Conservation (phyloP, 495 filamentous ascomycete genomes). For the Xylaria longipes region DNA sequence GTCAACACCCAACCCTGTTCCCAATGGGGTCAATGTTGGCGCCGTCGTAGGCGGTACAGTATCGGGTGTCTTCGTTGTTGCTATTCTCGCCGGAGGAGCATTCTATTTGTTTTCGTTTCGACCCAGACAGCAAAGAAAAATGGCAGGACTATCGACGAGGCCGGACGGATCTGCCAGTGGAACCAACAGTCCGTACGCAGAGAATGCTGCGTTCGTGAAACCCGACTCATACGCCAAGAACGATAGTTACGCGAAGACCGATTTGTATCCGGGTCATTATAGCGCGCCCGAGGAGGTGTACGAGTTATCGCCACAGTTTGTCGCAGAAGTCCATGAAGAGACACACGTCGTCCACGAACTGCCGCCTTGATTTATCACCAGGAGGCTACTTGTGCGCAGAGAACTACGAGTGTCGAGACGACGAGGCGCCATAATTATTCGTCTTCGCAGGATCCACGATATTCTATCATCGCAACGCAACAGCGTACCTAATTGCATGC, state of each 20-base stretch:
- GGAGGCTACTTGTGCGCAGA: neutral
- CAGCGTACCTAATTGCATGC: neutral
- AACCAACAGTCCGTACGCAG: neutral
- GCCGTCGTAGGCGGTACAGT: constrained; percentile 18
- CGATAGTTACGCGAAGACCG: neutral
- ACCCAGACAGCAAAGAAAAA: constrained; percentile 1
- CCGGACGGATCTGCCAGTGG: neutral
- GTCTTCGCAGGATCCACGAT: neutral
- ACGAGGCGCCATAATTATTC: neutral
- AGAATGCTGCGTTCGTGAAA: neutral
- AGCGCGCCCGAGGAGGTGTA: neutral
- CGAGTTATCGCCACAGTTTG: constrained; percentile 22
- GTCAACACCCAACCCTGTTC: neutral
- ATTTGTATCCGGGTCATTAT: neutral
- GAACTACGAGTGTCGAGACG: neutral
- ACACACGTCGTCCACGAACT: constrained; percentile 12
- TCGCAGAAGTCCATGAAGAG: constrained; percentile 21
- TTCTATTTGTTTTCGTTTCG: constrained; percentile 22
- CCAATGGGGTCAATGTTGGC: constrained; percentile 1
- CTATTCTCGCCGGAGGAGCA: neutral
- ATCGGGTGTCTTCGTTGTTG: constrained; percentile 10
- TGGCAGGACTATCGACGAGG: neutral
- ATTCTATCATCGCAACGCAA: neutral
- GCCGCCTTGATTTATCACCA: neutral
- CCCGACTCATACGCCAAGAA: neutral